Percentiles rank a stretch among this genome's conserved stretches.
These are phyloP conservation scores for Boletus mariae DNA, from an alignment of 1,284 basidiomycete genomes.

Conservation along the genomic window DNA sequence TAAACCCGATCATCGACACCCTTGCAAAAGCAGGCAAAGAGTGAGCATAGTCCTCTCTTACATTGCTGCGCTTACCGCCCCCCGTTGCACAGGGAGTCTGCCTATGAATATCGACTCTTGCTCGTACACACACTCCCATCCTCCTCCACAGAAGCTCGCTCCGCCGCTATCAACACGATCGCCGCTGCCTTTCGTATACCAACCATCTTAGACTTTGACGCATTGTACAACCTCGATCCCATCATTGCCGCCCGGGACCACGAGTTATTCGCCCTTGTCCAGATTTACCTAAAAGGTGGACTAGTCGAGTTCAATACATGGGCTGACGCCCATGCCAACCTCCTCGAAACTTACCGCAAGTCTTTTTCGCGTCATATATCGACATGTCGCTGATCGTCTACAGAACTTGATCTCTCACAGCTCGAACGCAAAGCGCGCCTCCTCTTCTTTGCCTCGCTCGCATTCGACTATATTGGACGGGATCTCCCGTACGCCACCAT, in stretches of 20 bases:
- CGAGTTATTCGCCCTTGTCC: slow-evolving; percentile 65
- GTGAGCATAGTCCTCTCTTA: slow-evolving; percentile 39
- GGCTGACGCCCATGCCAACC: slow-evolving; percentile 50
- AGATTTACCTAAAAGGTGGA: slow-evolving; percentile 70
- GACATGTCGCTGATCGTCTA: not conserved
- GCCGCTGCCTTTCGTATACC: slow-evolving; percentile 68
- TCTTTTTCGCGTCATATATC: slow-evolving; percentile 10
- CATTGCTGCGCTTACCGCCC: not conserved
- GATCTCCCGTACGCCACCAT: slow-evolving; percentile 76
- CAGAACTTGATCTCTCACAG: slow-evolving; percentile 51
- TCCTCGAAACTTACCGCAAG: slow-evolving; percentile 61
- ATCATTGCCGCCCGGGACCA: slow-evolving; percentile 67
- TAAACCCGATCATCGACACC: slow-evolving; percentile 63
- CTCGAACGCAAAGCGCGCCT: slow-evolving; percentile 82
- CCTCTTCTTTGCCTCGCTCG: slow-evolving; percentile 76
- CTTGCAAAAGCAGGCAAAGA: slow-evolving; percentile 56
- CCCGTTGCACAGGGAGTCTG: slow-evolving; percentile 40
- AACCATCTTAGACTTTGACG: slow-evolving; percentile 75
- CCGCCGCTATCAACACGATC: slow-evolving; percentile 61
- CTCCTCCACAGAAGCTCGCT: slow-evolving; percentile 46
- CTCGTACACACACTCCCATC: slow-evolving; percentile 59
- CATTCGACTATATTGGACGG: slow-evolving; percentile 72
- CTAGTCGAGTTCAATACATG: slow-evolving; percentile 64
- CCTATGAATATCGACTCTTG: slow-evolving; percentile 63
- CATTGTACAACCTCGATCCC: slow-evolving; percentile 74